Percentiles rank a stretch among this genome's conserved stretches.
phyloP scores from a whole-genome alignment of 306 rosid genomes.

The Dryas alaskensis region DNA sequence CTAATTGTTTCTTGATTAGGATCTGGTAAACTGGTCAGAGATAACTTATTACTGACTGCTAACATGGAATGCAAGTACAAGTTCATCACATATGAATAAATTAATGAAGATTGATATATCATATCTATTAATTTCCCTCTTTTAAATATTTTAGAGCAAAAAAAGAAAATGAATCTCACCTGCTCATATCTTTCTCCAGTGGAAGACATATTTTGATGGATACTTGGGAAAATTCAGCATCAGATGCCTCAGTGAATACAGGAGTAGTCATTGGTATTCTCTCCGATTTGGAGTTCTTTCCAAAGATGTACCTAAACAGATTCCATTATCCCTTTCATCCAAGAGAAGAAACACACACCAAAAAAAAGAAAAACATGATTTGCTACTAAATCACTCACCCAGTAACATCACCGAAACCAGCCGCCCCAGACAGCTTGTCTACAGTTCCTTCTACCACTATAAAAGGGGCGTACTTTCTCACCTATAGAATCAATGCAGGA shows the following conservation, averaged over 20 bases:
- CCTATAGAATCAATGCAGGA: slow-evolving; percentile 40
- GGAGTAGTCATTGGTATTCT: slow-evolving; percentile 97
- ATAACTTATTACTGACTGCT: background rate
- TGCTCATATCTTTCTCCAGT: slow-evolving; percentile 53
- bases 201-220: slow-evolving; percentile 93
- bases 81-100: too few species aligned
- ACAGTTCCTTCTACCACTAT: slow-evolving; percentile 69
- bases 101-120: background rate
- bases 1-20: slow-evolving; percentile 61
- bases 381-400: slow-evolving; percentile 54
- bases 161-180: slow-evolving; percentile 35
- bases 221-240: slow-evolving; percentile 49
- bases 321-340: slow-evolving; percentile 14
- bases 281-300: slow-evolving; percentile 71
- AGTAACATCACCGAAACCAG: slow-evolving; percentile 75
- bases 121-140: background rate
- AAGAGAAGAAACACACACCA: background rate
- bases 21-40: slow-evolving; percentile 68
- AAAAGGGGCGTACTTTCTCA: slow-evolving; percentile 72
- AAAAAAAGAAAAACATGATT: background rate
- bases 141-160: background rate
- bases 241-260: slow-evolving; percentile 74
- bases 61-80: background rate
- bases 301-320: slow-evolving; percentile 68
- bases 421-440: slow-evolving; percentile 77